Base-by-base conservation (phyloP, 2,329 filamentous ascomycete species). In the Aspergillus sp. region DNA sequence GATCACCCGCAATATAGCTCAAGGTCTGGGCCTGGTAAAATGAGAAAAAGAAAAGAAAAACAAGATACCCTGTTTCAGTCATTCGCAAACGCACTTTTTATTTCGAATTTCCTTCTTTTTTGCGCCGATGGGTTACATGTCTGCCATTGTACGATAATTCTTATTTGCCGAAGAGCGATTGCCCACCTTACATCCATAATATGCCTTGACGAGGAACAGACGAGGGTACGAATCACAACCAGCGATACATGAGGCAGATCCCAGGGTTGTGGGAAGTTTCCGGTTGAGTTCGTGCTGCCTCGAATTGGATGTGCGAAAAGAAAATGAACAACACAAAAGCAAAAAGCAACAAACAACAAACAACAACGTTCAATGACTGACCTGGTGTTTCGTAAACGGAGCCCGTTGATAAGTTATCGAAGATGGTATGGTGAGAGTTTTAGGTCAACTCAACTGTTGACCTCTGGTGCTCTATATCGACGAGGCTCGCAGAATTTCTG, bases 21-120 rank as follows among this genome's bases (percentile, higher is more conserved):
- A 90, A 90, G 80, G 83, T 91, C 67, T 91, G 87, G 87, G 87
- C 87, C 52, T 89, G 86, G 74, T 88, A 85, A 61, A 57, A 39
- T 42, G 51, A 51, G 48, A 52, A 52, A 44, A 57, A 39, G 43
- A 52, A 51, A 49, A 52, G 51, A 44, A 39, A 52, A 50, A 54
- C 55, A 60, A 59, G 60, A 62, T 65, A 65, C 60, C 62, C 62
- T 54, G 56, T 60, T 52, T 58, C 60, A 57, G 58, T 58, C 56
- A 52, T 59, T 59, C 58, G 55, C 60, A 56, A 60, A 65, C 27
- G 36, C 27, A 9, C 29, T 38, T 29, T 57, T 55, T 54, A 59
- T 53, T 48, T 53, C 52, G 52, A 51, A 59, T 53, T 57, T 58
- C 62, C 58, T 60, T 49, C 60, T 28, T 29, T 45, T 37, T 51